Conservation (phyloP, 352 stramenopile species). For the Globisporangium megalacanthum region DNA sequence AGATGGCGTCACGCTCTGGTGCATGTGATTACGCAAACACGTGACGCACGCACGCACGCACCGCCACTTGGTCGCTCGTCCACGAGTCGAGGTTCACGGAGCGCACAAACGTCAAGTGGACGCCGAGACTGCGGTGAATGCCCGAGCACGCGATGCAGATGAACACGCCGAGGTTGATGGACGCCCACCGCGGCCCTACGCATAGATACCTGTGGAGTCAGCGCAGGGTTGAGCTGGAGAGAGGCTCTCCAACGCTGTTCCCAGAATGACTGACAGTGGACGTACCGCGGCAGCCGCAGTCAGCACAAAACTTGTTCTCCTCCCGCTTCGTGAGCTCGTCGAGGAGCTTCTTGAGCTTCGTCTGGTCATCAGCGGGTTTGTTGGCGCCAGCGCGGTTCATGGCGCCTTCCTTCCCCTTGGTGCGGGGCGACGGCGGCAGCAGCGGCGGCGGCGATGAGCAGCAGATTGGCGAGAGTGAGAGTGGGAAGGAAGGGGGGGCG, state of each 20-base stretch:
- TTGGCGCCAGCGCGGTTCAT: constrained; percentile 38
- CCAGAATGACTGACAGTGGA: not conserved
- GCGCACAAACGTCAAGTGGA: constrained; percentile 92
- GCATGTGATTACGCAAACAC: too few species aligned
- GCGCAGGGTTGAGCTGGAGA: not conserved
- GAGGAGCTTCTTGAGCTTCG: constrained; percentile 85
- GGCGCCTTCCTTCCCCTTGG: too few species aligned
- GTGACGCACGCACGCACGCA: constrained; percentile 16
- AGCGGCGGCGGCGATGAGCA: too few species aligned
- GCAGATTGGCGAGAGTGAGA: too few species aligned
- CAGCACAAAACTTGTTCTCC: constrained; percentile 89
- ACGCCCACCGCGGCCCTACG: constrained; percentile 86
- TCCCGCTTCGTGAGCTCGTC: constrained; percentile 88
- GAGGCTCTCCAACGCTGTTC: not conserved
- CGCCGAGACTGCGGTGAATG: constrained; percentile 90
- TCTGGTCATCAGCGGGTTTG: constrained; percentile 64
- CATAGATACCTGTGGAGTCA: too few species aligned
- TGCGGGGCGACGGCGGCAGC: too few species aligned
- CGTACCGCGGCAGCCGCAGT: constrained; percentile 78
- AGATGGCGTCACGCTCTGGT: not conserved
- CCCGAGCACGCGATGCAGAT: constrained; percentile 93
- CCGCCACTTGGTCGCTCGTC: constrained; percentile 83
- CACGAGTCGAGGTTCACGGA: constrained; percentile 93
- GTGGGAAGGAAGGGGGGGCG: too few species aligned
- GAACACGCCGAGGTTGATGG: constrained; percentile 93